Conservation (phyloP, 2,329 filamentous ascomycete genomes). For the Calonectria leucothoes region DNA sequence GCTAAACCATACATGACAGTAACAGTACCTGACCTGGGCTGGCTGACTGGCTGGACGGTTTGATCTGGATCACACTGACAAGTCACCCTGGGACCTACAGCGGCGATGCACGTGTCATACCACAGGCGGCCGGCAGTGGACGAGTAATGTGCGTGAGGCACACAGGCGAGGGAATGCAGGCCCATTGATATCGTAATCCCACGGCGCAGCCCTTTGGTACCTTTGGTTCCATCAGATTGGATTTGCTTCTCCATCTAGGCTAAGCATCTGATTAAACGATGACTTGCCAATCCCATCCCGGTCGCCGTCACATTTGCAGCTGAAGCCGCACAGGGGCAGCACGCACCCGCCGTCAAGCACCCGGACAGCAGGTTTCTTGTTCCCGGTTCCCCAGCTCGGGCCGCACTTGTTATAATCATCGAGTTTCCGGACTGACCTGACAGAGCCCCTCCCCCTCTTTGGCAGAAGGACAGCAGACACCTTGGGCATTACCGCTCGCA, state of each 20-base stretch:
- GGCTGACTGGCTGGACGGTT: not conserved
- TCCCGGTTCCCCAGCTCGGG: not conserved
- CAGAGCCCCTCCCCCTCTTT: not conserved
- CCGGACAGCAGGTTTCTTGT: slow-evolving; percentile 8
- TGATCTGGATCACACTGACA: slow-evolving; percentile 18
- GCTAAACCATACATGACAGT: not conserved
- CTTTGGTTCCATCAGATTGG: slow-evolving; percentile 13
- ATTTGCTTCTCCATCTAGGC: slow-evolving; percentile 5
- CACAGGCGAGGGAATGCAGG: slow-evolving; percentile 12
- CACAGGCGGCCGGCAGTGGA: slow-evolving; percentile 37
- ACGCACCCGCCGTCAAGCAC: not conserved
- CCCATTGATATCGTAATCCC: slow-evolving; percentile 20
- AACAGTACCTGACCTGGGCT: not conserved
- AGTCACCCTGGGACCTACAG: slow-evolving; percentile 29
- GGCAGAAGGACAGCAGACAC: not conserved
- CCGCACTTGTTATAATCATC: not conserved
- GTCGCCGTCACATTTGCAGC: not conserved
- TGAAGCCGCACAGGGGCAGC: not conserved
- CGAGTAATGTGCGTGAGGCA: slow-evolving; percentile 24
- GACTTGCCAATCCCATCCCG: not conserved
- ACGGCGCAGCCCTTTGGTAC: slow-evolving; percentile 14
- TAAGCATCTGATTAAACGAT: not conserved
- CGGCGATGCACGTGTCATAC: slow-evolving; percentile 49
- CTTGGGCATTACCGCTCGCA: slow-evolving; percentile 2
- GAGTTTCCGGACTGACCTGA: not conserved